Base-by-base conservation (phyloP, 2,329 filamentous ascomycete species). In the Aschersonia sp. region DNA sequence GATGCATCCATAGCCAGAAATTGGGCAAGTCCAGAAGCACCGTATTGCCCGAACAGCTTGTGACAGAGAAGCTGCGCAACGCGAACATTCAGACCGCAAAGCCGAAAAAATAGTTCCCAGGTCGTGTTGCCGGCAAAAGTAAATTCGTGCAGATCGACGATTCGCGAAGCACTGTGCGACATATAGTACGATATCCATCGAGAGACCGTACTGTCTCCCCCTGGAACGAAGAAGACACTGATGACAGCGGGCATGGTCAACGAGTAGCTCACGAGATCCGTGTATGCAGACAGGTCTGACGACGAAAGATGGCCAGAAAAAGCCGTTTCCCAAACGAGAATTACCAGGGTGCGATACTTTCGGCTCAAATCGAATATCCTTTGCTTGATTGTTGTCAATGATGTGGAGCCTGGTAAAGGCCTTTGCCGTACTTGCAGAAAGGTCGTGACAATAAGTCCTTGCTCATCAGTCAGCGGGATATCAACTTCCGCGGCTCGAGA, bases 351-450 rank as follows among this genome's bases (percentile, higher is more conserved):
- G 52, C 86, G 81, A 57, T 92, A 91, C 7, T 79, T 72, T 1
- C 57, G 48, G 9, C 77, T 71, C 0, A 82, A 65, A 5, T 59
- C 62, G 3, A 64, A 58, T 7, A 91, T 65, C 2, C 73, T 70
- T 46, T 78, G 70, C 40, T 74, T 72, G 10, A 88, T 66, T 10
- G 67, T 64, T 3, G 70, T 65, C 38, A 65, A 60, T 0, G 56
- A 52, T 6, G 61, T 67, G 5, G 61, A 60, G 1, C 63, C 61
- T 0, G 86, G 85, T 0, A 89, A 68, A 3, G 82, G 70, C 45
- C 73, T 77, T 56, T 95, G 89, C 43, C 81, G 83, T 30, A 84
- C 71, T 53, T 82, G 79, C 51, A 89, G 77, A 4, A 89, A 66
- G 0, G 77, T 85, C 1, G 85, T 85, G 28, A 85, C 58, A 1